These are phyloP conservation scores for Solanum bulbocastanum DNA, from an alignment of 257 asterid genomes.

Conservation along the genomic window DNA sequence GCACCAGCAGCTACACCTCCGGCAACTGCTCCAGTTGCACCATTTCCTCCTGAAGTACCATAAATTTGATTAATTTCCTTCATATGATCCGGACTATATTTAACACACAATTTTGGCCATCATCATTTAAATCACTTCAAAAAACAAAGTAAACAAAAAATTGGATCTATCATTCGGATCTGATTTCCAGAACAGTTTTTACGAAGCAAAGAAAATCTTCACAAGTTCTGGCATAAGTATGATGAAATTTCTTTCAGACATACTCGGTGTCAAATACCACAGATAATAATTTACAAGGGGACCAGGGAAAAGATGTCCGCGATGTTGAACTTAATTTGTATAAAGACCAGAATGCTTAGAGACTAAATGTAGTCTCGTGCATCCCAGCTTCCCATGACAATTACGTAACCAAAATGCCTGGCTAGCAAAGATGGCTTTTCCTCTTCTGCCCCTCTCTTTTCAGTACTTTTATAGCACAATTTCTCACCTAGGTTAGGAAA, in stretches of 20 bases:
- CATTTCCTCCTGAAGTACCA: slow-evolving; percentile 25
- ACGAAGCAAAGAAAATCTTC: background rate
- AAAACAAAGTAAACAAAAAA: background rate
- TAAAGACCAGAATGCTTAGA: background rate
- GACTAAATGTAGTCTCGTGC: background rate
- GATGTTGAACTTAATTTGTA: background rate
- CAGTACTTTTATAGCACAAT: background rate
- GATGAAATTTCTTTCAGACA: background rate
- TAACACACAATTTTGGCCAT: background rate
- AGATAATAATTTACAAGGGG: background rate
- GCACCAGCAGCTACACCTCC: slow-evolving; percentile 60
- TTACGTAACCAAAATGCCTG: background rate
- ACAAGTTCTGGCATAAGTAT: background rate
- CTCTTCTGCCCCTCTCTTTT: background rate
- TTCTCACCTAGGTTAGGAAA: background rate
- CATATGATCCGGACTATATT: background rate
- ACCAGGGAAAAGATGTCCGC: background rate
- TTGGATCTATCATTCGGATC: background rate
- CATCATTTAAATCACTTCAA: background rate
- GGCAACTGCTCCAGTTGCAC: slow-evolving; percentile 46
- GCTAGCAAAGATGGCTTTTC: background rate
- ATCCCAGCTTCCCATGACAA: background rate
- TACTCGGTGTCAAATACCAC: background rate
- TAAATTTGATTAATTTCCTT: background rate
- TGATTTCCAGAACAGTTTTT: background rate